A percentile compares a stretch with the other conserved stretches of the same genome.
phyloP scores from a whole-genome alignment of 73 alveolate genomes.

The Paraurostyla sp. region DNA sequence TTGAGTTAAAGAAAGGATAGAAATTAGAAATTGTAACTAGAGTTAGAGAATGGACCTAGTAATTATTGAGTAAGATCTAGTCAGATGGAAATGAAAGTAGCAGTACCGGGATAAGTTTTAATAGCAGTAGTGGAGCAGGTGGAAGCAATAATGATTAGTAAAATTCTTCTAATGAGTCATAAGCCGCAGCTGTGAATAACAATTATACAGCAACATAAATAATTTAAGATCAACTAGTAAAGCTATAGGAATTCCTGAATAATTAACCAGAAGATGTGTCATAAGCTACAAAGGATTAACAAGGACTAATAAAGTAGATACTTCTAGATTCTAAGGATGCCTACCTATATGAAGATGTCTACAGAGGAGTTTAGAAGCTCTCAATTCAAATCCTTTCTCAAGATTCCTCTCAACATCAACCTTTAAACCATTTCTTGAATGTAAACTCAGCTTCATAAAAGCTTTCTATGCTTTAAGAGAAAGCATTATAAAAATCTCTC shows the following conservation, averaged over 20 bases:
- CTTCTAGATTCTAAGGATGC: not conserved
- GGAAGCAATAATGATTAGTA: too few relatives aligned
- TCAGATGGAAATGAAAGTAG: too few relatives aligned
- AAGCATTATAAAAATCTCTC: not conserved
- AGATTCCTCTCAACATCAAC: not conserved
- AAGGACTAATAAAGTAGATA: too few relatives aligned
- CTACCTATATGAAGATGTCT: constrained; percentile 50
- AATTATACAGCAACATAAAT: too few relatives aligned
- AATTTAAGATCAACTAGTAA: not conserved
- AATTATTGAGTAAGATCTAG: too few relatives aligned
- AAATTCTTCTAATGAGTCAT: too few relatives aligned
- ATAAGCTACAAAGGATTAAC: not conserved
- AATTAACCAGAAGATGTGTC: not conserved
- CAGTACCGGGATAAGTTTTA: too few relatives aligned
- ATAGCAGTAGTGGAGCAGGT: too few relatives aligned
- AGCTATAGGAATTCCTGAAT: not conserved
- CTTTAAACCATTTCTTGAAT: constrained; percentile 6
- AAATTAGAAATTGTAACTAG: too few relatives aligned
- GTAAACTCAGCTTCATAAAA: not conserved
- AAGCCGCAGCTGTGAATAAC: too few relatives aligned
- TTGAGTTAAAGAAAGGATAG: too few relatives aligned
- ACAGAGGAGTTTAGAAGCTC: constrained; percentile 1
- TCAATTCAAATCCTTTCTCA: not conserved
- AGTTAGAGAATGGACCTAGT: too few relatives aligned
- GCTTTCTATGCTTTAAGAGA: not conserved